These are phyloP conservation scores for Oryza longistaminata DNA, from an alignment of 176 grass and related monocot species.

Conservation along the genomic window DNA sequence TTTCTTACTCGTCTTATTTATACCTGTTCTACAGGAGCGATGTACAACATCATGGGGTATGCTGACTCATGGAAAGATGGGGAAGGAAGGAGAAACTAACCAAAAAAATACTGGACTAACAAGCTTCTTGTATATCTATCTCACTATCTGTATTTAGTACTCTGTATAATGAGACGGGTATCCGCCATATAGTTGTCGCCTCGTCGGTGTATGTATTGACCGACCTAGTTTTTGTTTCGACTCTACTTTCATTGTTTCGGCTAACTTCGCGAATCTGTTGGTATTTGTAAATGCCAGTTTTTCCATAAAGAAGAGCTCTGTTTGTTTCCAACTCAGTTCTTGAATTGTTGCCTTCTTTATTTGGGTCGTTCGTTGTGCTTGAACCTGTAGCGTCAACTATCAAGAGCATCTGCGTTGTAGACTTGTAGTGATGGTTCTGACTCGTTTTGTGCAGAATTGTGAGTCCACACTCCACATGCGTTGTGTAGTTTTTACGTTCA, in stretches of 20 bases:
- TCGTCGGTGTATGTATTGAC: not conserved
- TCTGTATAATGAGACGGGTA: constrained; percentile 36
- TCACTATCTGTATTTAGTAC: constrained; percentile 10
- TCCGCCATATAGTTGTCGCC: constrained; percentile 9
- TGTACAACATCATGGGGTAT: not conserved
- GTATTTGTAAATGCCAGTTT: constrained; percentile 41
- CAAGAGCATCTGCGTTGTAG: no score
- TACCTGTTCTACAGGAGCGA: not conserved
- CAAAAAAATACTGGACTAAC: constrained; percentile 24
- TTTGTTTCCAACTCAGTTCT: not conserved
- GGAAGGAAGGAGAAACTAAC: constrained; percentile 24
- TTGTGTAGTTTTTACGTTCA: no score
- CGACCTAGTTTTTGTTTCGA: constrained; percentile 23
- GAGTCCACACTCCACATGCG: no score
- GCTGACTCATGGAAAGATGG: constrained; percentile 18
- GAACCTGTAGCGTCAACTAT: no score
- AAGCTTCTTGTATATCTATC: constrained; percentile 42
- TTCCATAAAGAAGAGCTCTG: constrained; percentile 26
- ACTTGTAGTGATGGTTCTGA: no score
- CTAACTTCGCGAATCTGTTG: constrained; percentile 19
- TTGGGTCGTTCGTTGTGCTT: not conserved
- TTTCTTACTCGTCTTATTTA: not conserved
- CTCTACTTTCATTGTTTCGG: not conserved
- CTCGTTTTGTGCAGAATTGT: no score
- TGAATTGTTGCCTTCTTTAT: not conserved